These are phyloP conservation scores for Hypericum perforatum DNA, from an alignment of 345 rosid genomes.

Conservation along the genomic window DNA sequence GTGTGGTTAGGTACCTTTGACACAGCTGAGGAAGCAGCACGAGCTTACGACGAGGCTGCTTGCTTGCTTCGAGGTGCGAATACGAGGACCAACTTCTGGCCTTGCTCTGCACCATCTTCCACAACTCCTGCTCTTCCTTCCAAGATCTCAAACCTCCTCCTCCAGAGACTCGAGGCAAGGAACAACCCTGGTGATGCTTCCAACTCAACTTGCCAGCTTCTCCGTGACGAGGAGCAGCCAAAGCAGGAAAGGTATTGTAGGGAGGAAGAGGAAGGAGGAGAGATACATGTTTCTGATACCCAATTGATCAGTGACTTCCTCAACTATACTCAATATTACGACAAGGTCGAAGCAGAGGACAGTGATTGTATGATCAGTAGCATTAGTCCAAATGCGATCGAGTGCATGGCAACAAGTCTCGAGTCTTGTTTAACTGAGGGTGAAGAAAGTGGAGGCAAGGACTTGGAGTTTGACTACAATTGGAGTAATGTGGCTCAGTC, in stretches of 20 bases:
- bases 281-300: conserved; percentile 17
- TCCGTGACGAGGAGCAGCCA: background rate
- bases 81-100: conserved; percentile 47
- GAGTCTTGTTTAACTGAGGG: conserved; percentile 29
- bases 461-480: conserved; percentile 13
- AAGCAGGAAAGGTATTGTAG: conserved; percentile 7
- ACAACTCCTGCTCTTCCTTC: conserved; percentile 40
- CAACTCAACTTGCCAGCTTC: conserved; percentile 5
- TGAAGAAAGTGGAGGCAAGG: conserved; percentile 14
- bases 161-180: conserved; percentile 42
- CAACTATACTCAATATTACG: conserved; percentile 26
- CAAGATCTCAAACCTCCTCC: conserved; percentile 45
- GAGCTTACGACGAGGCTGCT: conserved; percentile 59
- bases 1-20: conserved; percentile 48
- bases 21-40: conserved; percentile 47
- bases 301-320: conserved; percentile 33
- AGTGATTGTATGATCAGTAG: background rate
- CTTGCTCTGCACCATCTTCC: conserved; percentile 31
- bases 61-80: conserved; percentile 44
- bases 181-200: conserved; percentile 14
- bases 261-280: conserved; percentile 13
- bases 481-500: conserved; percentile 20
- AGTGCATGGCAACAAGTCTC: conserved; percentile 16
- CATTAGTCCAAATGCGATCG: conserved; percentile 7
- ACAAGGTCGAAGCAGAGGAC: too few relatives aligned